Evolutionary conservation across 352 stramenopile species (phyloP).

Genomic region (Aphanomyces invadans): DNA sequence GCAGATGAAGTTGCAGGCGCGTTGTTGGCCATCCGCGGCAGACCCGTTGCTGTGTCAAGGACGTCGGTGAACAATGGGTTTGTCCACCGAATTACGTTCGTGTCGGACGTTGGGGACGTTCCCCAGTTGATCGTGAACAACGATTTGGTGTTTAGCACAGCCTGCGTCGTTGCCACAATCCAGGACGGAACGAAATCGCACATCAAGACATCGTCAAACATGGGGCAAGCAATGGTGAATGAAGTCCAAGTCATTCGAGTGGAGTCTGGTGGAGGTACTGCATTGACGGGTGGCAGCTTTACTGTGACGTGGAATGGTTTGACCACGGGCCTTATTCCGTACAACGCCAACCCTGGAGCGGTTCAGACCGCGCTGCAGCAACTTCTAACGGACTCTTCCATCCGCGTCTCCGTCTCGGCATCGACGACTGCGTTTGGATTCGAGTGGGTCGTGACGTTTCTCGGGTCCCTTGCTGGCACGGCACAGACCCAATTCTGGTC

Average conservation of each 20-base stretch:
- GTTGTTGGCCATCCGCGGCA: conserved; percentile 51
- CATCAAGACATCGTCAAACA: conserved; percentile 54
- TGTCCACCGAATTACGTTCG: conserved; percentile 62
- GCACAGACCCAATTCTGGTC: conserved; percentile 64
- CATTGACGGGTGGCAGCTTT: conserved; percentile 46
- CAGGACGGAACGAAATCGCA: conserved; percentile 40
- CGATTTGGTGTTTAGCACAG: conserved; percentile 45
- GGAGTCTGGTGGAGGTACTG: conserved; percentile 27
- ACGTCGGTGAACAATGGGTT: conserved; percentile 59
- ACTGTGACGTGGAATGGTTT: conserved; percentile 61
- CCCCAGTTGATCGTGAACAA: conserved; percentile 27
- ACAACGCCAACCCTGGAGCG: conserved; percentile 42
- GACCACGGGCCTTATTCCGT: conserved; percentile 50
- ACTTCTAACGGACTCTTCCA: conserved; percentile 37
- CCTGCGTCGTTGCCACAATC: conserved; percentile 6
- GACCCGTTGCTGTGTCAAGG: conserved; percentile 40
- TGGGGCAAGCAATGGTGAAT: conserved; percentile 52
- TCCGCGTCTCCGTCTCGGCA: conserved; percentile 34
- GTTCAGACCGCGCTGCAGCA: conserved; percentile 31
- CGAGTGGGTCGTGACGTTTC: conserved; percentile 60
- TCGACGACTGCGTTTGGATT: conserved; percentile 28
- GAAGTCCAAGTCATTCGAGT: conserved; percentile 62
- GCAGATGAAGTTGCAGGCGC: conserved; percentile 53
- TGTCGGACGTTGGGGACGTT: conserved; percentile 15
- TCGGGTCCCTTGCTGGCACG: conserved; percentile 33